Evolutionary conservation across 495 filamentous ascomycete genomes (phyloP), one percentile per base, ranked within the genome.

Genomic region (Glarea lozoyensis): DNA sequence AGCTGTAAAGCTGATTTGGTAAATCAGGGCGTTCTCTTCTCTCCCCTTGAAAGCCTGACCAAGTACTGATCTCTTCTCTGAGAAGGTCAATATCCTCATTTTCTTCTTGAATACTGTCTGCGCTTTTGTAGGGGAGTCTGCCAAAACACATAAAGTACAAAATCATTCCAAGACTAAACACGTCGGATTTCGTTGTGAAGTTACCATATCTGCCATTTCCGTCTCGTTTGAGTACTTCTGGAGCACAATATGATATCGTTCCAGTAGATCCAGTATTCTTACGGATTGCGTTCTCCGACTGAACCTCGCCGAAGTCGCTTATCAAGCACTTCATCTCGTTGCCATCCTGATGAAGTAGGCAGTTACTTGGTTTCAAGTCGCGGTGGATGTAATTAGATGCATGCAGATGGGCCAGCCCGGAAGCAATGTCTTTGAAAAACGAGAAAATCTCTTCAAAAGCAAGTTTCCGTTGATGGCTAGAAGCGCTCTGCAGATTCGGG

Each of bases 91-190:
- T 70, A 46, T 98, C 89, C 55, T 97, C 93, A 35, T 84, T 75
- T 52, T 97, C 93, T 60, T 98, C 92, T 46, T 94, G 74, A 27
- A 94, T 69, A 16, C 79, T 64, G 52, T 96, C 88, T 23, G 88
- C 90, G 18, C 53, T 65, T 11, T 46, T 46, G 55, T 97, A 98
- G 1, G 92, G 92, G 2, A 97, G 74, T 6, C 84, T 73, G 0
- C 84, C 86, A 58, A 97, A 98, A 58, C 93, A 97, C 64, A 97
- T 78, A 51, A 97, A 97, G 60, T 97, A 93, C 3, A 98, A 74
- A 33, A 97, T 96, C 92, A 98, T 94, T 24, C 92, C 92, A 0
- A 98, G 61, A 2, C 88, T 94, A 63, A 98, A 98, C 10, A 98
- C 84, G 58, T 98, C 92, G 0, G 88, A 95, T 54, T 96, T 98